A percentile compares a stretch with the other conserved stretches of the same genome.
phyloP scores from a whole-genome alignment of 2,329 filamentous ascomycete genomes.

The Pseudocercospora fijiensis region DNA sequence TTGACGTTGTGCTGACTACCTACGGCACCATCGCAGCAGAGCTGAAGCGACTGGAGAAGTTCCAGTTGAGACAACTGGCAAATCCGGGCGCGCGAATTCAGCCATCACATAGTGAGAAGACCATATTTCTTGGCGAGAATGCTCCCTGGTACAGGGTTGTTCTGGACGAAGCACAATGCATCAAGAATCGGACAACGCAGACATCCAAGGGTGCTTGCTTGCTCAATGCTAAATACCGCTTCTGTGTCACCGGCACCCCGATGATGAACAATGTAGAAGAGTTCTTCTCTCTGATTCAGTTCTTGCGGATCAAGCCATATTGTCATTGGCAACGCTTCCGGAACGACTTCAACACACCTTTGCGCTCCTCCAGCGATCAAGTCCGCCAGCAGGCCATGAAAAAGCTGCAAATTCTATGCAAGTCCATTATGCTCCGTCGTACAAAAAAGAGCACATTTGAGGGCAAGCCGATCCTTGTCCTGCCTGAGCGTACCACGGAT shows the following conservation, averaged over 20 bases:
- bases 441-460: conserved; percentile 78
- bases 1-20: conserved; percentile 76
- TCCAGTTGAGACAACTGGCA: conserved; percentile 52
- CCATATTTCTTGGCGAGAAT: conserved; percentile 50
- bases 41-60: conserved; percentile 59
- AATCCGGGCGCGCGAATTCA: conserved; percentile 39
- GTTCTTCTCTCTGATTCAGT: conserved; percentile 73
- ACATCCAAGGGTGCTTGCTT: conserved; percentile 59
- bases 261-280: conserved; percentile 87
- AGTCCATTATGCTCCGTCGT: conserved; percentile 76
- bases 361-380: conserved; percentile 46
- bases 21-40: conserved; percentile 71
- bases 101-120: conserved; percentile 37
- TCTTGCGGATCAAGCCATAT: conserved; percentile 75
- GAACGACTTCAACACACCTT: conserved; percentile 54
- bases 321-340: conserved; percentile 63
- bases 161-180: conserved; percentile 76
- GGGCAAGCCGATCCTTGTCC: conserved; percentile 68
- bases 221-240: conserved; percentile 62
- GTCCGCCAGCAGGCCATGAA: conserved; percentile 57
- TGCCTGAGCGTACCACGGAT: conserved; percentile 65
- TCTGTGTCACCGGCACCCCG: conserved; percentile 77
- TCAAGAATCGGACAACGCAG: conserved; percentile 71
- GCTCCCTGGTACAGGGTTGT: conserved; percentile 66
- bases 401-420: conserved; percentile 71